phyloP scores from a whole-genome alignment of 1,139 yeast species.

The Magnusiomyces suaveolens region DNA sequence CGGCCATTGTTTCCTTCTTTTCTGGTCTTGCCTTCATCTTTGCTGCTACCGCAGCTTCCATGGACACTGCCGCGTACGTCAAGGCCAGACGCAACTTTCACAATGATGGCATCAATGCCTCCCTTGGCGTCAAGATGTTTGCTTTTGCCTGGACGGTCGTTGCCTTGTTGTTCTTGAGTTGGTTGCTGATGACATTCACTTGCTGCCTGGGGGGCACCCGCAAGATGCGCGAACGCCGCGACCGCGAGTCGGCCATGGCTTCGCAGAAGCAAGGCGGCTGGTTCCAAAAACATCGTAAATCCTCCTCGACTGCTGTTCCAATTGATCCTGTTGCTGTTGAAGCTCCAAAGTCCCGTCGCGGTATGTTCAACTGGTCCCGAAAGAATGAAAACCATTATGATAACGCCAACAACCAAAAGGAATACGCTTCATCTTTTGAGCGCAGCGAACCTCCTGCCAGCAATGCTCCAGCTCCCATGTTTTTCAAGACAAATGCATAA shows the following conservation, averaged over 20 bases:
- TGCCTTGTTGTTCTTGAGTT: conserved; percentile 37
- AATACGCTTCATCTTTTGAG: conserved; percentile 12
- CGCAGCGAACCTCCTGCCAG: conserved; percentile 2
- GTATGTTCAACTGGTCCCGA: conserved; percentile 8
- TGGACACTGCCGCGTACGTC: conserved; percentile 57
- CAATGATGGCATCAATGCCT: conserved; percentile 39
- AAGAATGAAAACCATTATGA: background rate
- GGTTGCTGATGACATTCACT: conserved; percentile 23
- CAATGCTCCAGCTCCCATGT: background rate
- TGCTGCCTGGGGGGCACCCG: conserved; percentile 25
- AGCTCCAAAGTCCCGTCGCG: conserved; percentile 3
- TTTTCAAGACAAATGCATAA: conserved; percentile 1
- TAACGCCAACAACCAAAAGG: background rate
- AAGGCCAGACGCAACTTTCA: conserved; percentile 51
- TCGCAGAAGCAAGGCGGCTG: too few relatives aligned
- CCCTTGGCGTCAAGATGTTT: conserved; percentile 48
- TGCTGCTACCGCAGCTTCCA: conserved; percentile 44
- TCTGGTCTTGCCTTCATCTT: conserved; percentile 43
- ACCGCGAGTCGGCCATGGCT: background rate
- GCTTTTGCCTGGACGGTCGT: conserved; percentile 59
- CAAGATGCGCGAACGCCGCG: conserved; percentile 7
- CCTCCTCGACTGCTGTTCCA: background rate
- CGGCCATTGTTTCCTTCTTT: conserved; percentile 30
- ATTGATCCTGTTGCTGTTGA: background rate
- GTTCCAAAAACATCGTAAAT: background rate